Evolutionary conservation across 768 basidiomycete species (phyloP).

Genomic region (Dacryopinax primogenitus): DNA sequence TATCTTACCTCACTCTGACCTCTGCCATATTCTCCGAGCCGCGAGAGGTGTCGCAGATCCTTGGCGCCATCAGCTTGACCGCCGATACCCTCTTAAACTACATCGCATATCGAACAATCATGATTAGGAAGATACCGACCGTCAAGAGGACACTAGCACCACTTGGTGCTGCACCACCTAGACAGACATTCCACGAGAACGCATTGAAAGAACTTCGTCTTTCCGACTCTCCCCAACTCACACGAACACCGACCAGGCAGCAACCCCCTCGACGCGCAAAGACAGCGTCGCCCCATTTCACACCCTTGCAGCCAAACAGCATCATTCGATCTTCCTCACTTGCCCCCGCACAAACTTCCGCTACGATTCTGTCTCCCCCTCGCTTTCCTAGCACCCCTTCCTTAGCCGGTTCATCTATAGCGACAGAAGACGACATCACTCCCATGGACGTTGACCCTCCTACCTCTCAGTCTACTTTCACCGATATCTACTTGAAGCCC

Average conservation of each 20-base stretch:
- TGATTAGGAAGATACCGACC: neutral
- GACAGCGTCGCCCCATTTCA: neutral
- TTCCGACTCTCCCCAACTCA: neutral
- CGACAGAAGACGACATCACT: neutral
- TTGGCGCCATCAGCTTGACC: neutral
- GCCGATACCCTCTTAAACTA: neutral
- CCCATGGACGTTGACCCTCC: neutral
- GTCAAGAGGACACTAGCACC: neutral
- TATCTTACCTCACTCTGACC: neutral
- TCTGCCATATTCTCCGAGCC: neutral
- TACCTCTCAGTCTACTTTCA: neutral
- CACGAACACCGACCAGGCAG: neutral
- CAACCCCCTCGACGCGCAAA: neutral
- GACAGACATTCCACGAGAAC: conserved; percentile 3
- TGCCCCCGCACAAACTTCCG: neutral
- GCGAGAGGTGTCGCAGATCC: neutral
- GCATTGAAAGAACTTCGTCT: neutral
- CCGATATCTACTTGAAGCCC: neutral
- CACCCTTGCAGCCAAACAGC: neutral
- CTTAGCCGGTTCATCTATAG: neutral
- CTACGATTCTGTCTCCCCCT: neutral
- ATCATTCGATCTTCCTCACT: neutral
- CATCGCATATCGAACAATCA: neutral
- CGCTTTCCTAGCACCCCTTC: neutral
- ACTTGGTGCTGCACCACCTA: neutral